These are phyloP conservation scores for Talaromyces proteolyticus DNA, from an alignment of 495 filamentous ascomycete species.

Conservation along the genomic window DNA sequence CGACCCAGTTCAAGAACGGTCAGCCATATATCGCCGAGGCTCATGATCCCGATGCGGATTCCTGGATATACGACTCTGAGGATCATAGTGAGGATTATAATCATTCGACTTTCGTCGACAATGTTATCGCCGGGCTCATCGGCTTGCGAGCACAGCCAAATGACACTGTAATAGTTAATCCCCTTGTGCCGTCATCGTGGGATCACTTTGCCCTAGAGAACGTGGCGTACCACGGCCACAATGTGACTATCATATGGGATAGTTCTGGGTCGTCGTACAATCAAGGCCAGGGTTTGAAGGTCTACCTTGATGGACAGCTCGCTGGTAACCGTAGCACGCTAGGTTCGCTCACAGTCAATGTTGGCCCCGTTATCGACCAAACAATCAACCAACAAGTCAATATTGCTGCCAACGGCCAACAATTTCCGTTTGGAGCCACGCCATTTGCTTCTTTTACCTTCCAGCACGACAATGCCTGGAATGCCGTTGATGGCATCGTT, in stretches of 20 bases:
- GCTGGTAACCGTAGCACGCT: conserved; percentile 8
- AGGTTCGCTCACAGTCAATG: conserved; percentile 9
- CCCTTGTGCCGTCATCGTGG: conserved; percentile 13
- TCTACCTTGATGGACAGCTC: conserved; percentile 17
- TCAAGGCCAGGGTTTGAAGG: conserved; percentile 9
- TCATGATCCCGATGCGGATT: conserved; percentile 19
- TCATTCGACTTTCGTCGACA: conserved; percentile 24
- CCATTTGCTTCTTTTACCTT: conserved; percentile 14
- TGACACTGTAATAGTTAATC: conserved; percentile 22
- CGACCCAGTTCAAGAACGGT: conserved; percentile 21
- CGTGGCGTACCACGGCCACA: conserved; percentile 24
- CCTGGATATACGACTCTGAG: background rate
- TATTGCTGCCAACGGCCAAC: conserved; percentile 7
- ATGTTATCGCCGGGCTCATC: conserved; percentile 19
- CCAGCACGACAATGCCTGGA: conserved; percentile 13
- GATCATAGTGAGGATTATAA: conserved; percentile 19
- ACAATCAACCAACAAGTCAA: conserved; percentile 19
- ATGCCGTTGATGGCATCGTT: conserved; percentile 20
- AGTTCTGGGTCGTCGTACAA: conserved; percentile 16
- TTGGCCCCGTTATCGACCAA: conserved; percentile 7
- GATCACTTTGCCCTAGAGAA: conserved; percentile 21
- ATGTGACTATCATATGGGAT: conserved; percentile 23
- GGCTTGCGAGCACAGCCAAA: conserved; percentile 20
- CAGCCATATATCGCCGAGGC: conserved; percentile 22
- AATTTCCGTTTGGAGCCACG: conserved; percentile 15